These are phyloP conservation scores for Centaurea solstitialis DNA, from an alignment of 129 eudicot genomes.

Conservation along the genomic window DNA sequence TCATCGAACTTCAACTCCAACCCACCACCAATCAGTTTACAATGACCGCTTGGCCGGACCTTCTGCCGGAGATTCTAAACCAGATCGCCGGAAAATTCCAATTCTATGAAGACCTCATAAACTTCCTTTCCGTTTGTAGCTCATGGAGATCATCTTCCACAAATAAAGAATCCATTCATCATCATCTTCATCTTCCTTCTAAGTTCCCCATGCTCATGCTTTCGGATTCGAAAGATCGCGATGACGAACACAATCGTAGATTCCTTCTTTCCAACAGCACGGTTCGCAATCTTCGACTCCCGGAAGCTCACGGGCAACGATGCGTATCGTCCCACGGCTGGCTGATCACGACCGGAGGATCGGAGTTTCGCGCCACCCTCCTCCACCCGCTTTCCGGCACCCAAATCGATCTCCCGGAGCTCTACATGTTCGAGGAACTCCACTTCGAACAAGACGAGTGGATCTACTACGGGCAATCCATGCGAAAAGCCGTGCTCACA, in stretches of 20 bases:
- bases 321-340: constrained; percentile 27
- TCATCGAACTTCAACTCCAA: not conserved
- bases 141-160: constrained; percentile 27
- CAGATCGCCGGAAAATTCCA: constrained; percentile 12
- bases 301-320: constrained; percentile 24
- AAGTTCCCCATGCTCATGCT: constrained; percentile 26
- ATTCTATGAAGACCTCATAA: constrained; percentile 28
- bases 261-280: constrained; percentile 21
- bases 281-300: constrained; percentile 8
- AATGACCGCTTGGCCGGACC: constrained; percentile 23
- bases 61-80: constrained; percentile 30
- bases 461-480: constrained; percentile 12
- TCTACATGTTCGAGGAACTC: constrained; percentile 20
- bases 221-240: constrained; percentile 10
- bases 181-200: constrained; percentile 28
- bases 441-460: constrained; percentile 23
- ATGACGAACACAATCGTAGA: not conserved
- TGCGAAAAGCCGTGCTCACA: constrained; percentile 21
- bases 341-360: constrained; percentile 22
- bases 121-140: constrained; percentile 29
- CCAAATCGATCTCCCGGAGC: constrained; percentile 22
- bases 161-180: not conserved
- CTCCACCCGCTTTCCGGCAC: constrained; percentile 15
- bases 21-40: no score
- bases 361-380: constrained; percentile 20